Conservation (phyloP, 192 early-diverging fungal species). For the Gryganskiella cystojenkinii region DNA sequence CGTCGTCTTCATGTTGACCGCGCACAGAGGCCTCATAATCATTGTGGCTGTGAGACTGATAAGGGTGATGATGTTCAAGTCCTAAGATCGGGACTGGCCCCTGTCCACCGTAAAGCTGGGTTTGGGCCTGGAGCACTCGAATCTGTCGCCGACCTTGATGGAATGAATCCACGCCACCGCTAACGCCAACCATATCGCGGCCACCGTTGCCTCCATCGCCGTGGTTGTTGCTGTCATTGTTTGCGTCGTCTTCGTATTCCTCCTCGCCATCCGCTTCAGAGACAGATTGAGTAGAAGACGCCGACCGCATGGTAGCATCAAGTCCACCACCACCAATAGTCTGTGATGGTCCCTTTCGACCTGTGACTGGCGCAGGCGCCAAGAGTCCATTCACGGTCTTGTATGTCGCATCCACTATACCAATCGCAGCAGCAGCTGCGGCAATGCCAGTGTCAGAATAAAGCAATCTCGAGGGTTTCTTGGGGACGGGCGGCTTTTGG, state of each 20-base stretch:
- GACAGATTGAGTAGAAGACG: background rate
- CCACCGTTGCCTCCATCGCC: background rate
- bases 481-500: slow-evolving; percentile 30
- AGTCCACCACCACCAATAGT: background rate
- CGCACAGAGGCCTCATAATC: no score
- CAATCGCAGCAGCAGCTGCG: background rate
- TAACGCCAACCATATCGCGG: no score
- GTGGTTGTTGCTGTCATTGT: background rate
- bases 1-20: no score
- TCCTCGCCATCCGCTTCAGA: no score
- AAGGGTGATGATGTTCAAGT: no score
- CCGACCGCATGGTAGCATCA: no score
- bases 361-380: no score
- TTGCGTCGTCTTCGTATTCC: background rate
- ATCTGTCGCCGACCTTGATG: background rate
- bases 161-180: background rate
- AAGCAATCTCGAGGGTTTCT: slow-evolving; percentile 25
- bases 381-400: no score
- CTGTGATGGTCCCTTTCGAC: no score
- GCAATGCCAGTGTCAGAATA: background rate
- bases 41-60: no score
- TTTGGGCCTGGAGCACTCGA: slow-evolving; percentile 16
- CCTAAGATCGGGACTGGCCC: no score
- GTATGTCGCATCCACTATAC: background rate
- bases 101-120: slow-evolving; percentile 24